Evolutionary conservation across 768 basidiomycete genomes (phyloP), one percentile per base, ranked within the genome.

Genomic region (Suillus occidentalis): DNA sequence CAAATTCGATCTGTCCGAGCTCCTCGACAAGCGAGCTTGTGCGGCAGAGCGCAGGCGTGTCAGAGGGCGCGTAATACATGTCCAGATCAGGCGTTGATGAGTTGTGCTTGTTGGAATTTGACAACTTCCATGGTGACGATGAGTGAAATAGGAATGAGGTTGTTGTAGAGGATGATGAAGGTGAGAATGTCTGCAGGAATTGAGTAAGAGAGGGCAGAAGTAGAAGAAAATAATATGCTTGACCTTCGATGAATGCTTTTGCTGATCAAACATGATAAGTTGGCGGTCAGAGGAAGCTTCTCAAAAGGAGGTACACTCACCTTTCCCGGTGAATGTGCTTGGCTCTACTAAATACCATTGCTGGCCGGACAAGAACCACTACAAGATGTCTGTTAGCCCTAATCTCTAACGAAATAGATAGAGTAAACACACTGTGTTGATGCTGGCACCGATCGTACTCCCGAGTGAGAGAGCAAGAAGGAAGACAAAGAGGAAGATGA

Each of bases 71-170:
- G 75, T 99, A 91, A 78, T 99, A 99, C 97, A 99, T 99, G 79
- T 99, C 97, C 60, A 97, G 86, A 77, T 97, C 97, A n/a, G 31
- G 87, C 95, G 76, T 99, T 99, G 83, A 99, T 99, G 61, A 98
- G 85, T 42, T 93, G 91, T 1, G 97, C 96, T 79, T 99, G 97
- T 75, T 97, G 95, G 72, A 91, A 99, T 76, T 98, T 98, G 80
- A 99, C 97, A 40, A 99, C 92, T 81, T 99, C 97, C 91, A 99
- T 99, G 4, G 97, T 99, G 70, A 99, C 97, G 71, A 99, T 97
- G 70, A 99, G 89, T 63, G 97, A 99, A 72, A 99, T 99, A 4
- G 97, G 97, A 66, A 99, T 99, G 70, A 99, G 85, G 80, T 99
- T 99, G 82, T 98, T 99, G 83, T 98, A 99, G 47, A 98, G 84